Evolutionary conservation across 148 eudicot species (phyloP).

Genomic region (Hydrangea macrophylla): DNA sequence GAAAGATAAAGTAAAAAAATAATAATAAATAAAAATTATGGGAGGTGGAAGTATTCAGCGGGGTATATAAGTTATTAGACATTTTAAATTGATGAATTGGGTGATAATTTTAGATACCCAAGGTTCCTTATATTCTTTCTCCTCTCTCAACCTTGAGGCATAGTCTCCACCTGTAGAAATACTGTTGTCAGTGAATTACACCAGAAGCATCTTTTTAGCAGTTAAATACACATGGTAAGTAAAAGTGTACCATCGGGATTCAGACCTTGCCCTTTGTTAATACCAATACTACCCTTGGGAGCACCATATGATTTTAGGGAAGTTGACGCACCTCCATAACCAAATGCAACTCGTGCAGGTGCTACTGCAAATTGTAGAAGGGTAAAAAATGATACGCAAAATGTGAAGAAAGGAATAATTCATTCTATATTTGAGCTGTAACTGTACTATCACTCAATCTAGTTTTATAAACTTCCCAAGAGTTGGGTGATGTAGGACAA

Average conservation of each 20-base stretch:
- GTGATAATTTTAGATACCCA: conserved; percentile 54
- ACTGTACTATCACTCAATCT: no score
- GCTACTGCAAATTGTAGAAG: conserved; percentile 35
- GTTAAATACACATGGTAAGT: conserved; percentile 1
- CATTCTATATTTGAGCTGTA: no score
- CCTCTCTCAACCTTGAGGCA: conserved; percentile 19
- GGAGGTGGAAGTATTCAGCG: conserved; percentile 1
- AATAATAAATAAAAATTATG: neutral
- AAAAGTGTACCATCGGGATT: conserved; percentile 26
- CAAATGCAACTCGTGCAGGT: conserved; percentile 58
- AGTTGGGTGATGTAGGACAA: no score
- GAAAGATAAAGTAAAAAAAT: neutral
- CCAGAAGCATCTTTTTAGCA: neutral
- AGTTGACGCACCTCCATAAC: conserved; percentile 40
- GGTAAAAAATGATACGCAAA: conserved; percentile 4
- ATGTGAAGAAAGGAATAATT: neutral
- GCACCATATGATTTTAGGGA: conserved; percentile 32
- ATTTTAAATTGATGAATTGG: neutral
- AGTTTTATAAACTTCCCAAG: no score
- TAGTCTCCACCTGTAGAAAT: conserved; percentile 24
- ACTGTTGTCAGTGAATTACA: conserved; percentile 1
- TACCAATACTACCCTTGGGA: conserved; percentile 21
- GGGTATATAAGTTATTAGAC: conserved; percentile 5
- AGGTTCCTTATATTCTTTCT: conserved; percentile 76
- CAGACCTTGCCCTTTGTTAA: conserved; percentile 30